Evolutionary conservation across 371 early-diverging fungal species (phyloP).

Genomic region (Mucor velutinosus): DNA sequence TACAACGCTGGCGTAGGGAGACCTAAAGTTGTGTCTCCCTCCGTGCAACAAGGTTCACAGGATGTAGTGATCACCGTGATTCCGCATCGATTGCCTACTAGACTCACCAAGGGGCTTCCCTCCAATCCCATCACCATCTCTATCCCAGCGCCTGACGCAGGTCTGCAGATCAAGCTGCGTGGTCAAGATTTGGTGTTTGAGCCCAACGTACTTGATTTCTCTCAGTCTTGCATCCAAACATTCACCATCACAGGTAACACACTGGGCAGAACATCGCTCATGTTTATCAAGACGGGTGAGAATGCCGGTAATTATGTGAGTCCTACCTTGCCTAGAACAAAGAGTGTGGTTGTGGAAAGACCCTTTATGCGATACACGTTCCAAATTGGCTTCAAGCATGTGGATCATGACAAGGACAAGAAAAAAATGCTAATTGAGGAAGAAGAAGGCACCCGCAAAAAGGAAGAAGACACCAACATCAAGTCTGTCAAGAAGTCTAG

Average conservation of each 20-base stretch:
- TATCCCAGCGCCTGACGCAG: slow-evolving; percentile 62
- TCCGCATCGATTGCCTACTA: slow-evolving; percentile 58
- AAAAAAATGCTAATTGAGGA: slow-evolving; percentile 20
- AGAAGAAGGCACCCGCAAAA: slow-evolving; percentile 2
- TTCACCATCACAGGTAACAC: slow-evolving; percentile 67
- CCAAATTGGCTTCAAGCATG: slow-evolving; percentile 57
- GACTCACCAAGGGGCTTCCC: slow-evolving; percentile 60
- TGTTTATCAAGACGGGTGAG: slow-evolving; percentile 60
- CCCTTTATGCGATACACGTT: slow-evolving; percentile 73
- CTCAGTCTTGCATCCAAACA: slow-evolving; percentile 53
- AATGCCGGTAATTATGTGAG: slow-evolving; percentile 60
- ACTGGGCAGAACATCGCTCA: slow-evolving; percentile 68
- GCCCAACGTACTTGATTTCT: slow-evolving; percentile 64
- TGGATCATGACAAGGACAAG: slow-evolving; percentile 13
- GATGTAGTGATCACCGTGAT: slow-evolving; percentile 45
- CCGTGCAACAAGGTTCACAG: slow-evolving; percentile 23
- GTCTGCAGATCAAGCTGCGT: slow-evolving; percentile 63
- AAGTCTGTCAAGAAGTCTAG: not conserved
- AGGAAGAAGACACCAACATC: not conserved
- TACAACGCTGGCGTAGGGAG: slow-evolving; percentile 1
- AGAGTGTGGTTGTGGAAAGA: slow-evolving; percentile 66
- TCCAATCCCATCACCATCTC: slow-evolving; percentile 64
- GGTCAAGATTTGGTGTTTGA: slow-evolving; percentile 63
- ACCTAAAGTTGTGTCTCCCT: slow-evolving; percentile 23
- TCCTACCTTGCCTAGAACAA: slow-evolving; percentile 56